Percentiles rank a stretch among this genome's conserved stretches.
Evolutionary conservation across 805 yeast genomes (phyloP).

Genomic region (Starmerella vaccinii): DNA sequence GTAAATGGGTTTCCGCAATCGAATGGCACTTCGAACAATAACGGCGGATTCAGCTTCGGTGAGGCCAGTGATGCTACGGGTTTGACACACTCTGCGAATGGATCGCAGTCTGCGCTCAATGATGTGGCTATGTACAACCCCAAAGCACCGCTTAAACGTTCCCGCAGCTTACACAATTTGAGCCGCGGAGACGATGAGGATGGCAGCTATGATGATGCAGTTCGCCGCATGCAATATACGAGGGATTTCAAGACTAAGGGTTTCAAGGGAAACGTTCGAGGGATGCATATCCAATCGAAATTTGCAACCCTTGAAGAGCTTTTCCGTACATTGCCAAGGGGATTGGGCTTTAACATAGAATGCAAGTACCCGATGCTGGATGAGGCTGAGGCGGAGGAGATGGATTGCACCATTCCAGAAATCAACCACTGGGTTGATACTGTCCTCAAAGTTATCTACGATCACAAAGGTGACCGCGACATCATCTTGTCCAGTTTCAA

Average conservation of each 20-base stretch:
- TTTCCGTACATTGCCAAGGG: constrained; percentile 66
- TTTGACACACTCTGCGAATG: not conserved
- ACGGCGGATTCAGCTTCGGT: not conserved
- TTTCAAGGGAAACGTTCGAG: constrained; percentile 87
- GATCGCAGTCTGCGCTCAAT: not conserved
- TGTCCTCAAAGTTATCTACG: constrained; percentile 67
- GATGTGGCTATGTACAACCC: not conserved
- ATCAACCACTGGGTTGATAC: constrained; percentile 84
- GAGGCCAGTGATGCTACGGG: too few species aligned
- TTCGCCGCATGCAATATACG: constrained; percentile 71
- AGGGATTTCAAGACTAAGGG: constrained; percentile 77
- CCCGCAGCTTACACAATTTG: constrained; percentile 34
- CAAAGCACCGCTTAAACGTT: constrained; percentile 25
- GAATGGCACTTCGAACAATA: too few species aligned
- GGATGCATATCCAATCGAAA: constrained; percentile 78
- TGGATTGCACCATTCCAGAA: constrained; percentile 76
- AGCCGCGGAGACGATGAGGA: constrained; percentile 27
- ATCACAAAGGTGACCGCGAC: constrained; percentile 68
- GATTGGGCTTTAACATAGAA: constrained; percentile 89
- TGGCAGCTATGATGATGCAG: constrained; percentile 27
- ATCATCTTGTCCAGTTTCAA: constrained; percentile 87
- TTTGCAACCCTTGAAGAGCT: constrained; percentile 82
- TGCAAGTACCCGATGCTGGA: constrained; percentile 92
- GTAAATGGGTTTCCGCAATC: not conserved
- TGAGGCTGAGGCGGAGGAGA: constrained; percentile 79